Evolutionary conservation across 257 asterid genomes (phyloP).

Genomic region (Solanum stenotomum): DNA sequence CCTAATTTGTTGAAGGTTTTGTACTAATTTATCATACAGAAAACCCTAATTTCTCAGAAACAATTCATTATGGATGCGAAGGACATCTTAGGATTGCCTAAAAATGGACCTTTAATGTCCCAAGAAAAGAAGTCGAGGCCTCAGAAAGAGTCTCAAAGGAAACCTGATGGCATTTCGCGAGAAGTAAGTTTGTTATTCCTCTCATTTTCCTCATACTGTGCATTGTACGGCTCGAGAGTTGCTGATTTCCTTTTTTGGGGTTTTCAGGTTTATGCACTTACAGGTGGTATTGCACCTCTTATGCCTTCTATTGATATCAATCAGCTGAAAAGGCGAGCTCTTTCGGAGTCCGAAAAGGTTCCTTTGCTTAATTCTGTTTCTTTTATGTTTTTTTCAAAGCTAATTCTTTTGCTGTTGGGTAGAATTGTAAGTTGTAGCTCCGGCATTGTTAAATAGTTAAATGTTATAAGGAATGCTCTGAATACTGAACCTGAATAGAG

Average conservation of each 20-base stretch:
- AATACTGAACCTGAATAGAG: background rate
- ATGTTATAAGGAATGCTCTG: background rate
- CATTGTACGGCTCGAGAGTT: background rate
- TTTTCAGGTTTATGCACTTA: conserved; percentile 84
- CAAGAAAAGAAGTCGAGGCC: conserved; percentile 76
- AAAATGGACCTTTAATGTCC: conserved; percentile 34
- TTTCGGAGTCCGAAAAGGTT: conserved; percentile 84
- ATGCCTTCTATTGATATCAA: conserved; percentile 74
- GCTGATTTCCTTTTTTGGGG: conserved; percentile 2
- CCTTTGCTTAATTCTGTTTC: background rate
- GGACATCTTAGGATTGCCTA: conserved; percentile 89
- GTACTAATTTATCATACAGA: background rate
- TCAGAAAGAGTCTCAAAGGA: conserved; percentile 90
- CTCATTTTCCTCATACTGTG: background rate
- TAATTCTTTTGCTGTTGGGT: background rate
- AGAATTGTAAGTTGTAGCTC: background rate
- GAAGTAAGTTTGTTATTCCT: conserved; percentile 59
- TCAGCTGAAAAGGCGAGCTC: conserved; percentile 66
- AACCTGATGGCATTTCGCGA: conserved; percentile 97
- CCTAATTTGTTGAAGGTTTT: background rate
- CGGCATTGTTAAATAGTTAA: background rate
- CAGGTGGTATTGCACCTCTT: conserved; percentile 86
- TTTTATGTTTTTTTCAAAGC: background rate
- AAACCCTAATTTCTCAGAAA: conserved; percentile 6
- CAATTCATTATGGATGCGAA: conserved; percentile 70